Conservation (phyloP, 208 protist species). For the Trypanosoma brucei region DNA sequence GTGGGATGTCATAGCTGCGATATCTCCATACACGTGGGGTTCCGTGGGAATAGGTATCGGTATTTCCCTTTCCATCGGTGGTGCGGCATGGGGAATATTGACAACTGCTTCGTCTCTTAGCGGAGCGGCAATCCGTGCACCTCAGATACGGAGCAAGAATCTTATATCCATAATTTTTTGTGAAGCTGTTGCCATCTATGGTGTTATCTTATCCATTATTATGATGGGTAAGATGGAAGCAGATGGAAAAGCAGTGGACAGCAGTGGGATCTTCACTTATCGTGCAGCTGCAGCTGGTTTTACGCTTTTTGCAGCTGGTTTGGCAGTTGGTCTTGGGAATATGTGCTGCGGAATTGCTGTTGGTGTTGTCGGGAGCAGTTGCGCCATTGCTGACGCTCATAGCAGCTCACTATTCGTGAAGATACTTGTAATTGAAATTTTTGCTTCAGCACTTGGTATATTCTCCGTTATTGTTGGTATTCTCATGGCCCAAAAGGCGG, state of each 20-base stretch:
- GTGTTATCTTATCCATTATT: slow-evolving; percentile 99
- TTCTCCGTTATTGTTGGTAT: slow-evolving; percentile 98
- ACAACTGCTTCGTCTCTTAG: slow-evolving; percentile 84
- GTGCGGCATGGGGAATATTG: slow-evolving; percentile 87
- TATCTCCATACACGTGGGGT: slow-evolving; percentile 79
- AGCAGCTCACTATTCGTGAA: slow-evolving; percentile 95
- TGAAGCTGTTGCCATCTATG: slow-evolving; percentile 99
- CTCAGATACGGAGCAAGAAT: slow-evolving; percentile 91
- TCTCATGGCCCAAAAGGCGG: slow-evolving; percentile 88
- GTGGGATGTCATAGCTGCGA: slow-evolving; percentile 56
- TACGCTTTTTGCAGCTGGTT: slow-evolving; percentile 92
- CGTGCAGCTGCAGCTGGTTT: slow-evolving; percentile 68
- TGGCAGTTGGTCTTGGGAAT: slow-evolving; percentile 94
- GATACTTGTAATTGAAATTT: slow-evolving; percentile 98
- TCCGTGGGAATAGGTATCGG: slow-evolving; percentile 73
- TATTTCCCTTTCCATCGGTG: slow-evolving; percentile 83
- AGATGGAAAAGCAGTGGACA: slow-evolving; percentile 37
- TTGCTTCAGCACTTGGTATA: slow-evolving; percentile 95
- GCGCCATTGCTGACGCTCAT: slow-evolving; percentile 95
- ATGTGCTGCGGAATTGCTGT: slow-evolving; percentile 94
- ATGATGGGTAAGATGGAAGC: slow-evolving; percentile 91
- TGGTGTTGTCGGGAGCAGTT: slow-evolving; percentile 94
- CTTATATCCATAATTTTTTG: slow-evolving; percentile 98
- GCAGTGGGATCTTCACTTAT: slow-evolving; percentile 44
- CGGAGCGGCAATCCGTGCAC: slow-evolving; percentile 80